Evolutionary conservation across 208 protist genomes (phyloP).

Genomic region (Crithidia thermophila): DNA sequence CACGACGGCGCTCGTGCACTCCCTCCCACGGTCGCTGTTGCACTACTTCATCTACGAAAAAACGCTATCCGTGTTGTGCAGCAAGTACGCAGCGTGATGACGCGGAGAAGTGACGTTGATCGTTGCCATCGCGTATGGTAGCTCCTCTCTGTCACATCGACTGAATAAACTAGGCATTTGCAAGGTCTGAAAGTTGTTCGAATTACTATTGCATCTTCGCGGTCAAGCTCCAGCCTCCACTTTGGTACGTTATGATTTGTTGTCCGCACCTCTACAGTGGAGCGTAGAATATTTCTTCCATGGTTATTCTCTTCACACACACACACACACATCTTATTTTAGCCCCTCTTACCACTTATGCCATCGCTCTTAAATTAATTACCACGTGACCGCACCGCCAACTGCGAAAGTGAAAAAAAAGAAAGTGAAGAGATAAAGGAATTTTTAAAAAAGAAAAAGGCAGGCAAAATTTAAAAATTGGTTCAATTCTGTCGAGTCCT

Average conservation of each 20-base stretch:
- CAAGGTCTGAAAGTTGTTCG: neutral
- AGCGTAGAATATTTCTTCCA: neutral
- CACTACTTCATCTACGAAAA: constrained; percentile 88
- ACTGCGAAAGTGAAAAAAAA: too few relatives aligned
- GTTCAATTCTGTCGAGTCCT: too few relatives aligned
- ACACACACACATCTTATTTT: neutral
- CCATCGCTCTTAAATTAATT: neutral
- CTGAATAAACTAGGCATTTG: too few relatives aligned
- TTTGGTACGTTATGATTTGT: neutral
- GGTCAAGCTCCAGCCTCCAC: too few relatives aligned
- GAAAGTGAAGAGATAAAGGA: too few relatives aligned
- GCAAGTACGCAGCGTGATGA: constrained; percentile 4
- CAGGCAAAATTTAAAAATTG: too few relatives aligned
- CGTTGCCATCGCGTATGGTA: neutral
- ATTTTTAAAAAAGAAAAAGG: too few relatives aligned
- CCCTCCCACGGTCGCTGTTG: constrained; percentile 71
- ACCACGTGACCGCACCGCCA: too few relatives aligned
- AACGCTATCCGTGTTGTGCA: constrained; percentile 45
- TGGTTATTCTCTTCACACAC: neutral
- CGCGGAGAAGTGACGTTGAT: too few relatives aligned
- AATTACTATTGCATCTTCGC: neutral
- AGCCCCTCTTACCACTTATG: constrained; percentile 2
- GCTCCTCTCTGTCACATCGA: too few relatives aligned
- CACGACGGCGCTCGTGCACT: constrained; percentile 60
- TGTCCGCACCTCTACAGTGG: too few relatives aligned